Percentiles rank a stretch among this genome's conserved stretches.
phyloP scores from a whole-genome alignment of 2,329 filamentous ascomycete genomes.

The Tricladium varicosporioides region DNA sequence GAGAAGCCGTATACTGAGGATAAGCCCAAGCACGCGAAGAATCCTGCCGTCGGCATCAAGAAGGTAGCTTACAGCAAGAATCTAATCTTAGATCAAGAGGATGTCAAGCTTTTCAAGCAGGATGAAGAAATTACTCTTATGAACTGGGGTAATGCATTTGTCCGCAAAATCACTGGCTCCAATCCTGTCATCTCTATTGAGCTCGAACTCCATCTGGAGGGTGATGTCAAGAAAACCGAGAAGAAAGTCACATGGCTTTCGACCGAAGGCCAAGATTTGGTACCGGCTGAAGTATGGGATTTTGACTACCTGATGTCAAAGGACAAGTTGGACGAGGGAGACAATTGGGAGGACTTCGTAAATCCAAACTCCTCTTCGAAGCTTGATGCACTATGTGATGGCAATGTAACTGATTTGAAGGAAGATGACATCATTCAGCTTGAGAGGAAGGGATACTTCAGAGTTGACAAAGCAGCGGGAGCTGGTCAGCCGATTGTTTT shows the following conservation, averaged over 20 bases:
- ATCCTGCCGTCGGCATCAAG: slow-evolving; percentile 79
- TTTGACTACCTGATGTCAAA: slow-evolving; percentile 96
- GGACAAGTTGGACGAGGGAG: slow-evolving; percentile 88
- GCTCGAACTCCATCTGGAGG: slow-evolving; percentile 84
- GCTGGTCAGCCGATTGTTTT: slow-evolving; percentile 60
- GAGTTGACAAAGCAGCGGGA: slow-evolving; percentile 67
- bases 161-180: slow-evolving; percentile 61
- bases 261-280: slow-evolving; percentile 69
- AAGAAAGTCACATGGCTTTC: slow-evolving; percentile 98
- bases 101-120: slow-evolving; percentile 76
- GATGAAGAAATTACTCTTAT: slow-evolving; percentile 94
- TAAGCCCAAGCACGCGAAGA: slow-evolving; percentile 87
- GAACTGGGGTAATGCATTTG: slow-evolving; percentile 91
- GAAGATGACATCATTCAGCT: slow-evolving; percentile 92
- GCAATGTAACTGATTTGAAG: slow-evolving; percentile 75
- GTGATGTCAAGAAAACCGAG: slow-evolving; percentile 90
- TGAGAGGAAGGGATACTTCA: slow-evolving; percentile 88
- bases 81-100: slow-evolving; percentile 81
- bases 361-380: slow-evolving; percentile 71
- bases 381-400: slow-evolving; percentile 75
- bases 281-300: slow-evolving; percentile 84
- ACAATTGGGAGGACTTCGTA: slow-evolving; percentile 79
- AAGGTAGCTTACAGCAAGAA: slow-evolving; percentile 75
- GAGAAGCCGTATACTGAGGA: slow-evolving; percentile 64
- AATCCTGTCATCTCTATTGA: slow-evolving; percentile 67